Conservation (phyloP, 1,284 basidiomycete species). For the Ceratobasidium sp. region DNA sequence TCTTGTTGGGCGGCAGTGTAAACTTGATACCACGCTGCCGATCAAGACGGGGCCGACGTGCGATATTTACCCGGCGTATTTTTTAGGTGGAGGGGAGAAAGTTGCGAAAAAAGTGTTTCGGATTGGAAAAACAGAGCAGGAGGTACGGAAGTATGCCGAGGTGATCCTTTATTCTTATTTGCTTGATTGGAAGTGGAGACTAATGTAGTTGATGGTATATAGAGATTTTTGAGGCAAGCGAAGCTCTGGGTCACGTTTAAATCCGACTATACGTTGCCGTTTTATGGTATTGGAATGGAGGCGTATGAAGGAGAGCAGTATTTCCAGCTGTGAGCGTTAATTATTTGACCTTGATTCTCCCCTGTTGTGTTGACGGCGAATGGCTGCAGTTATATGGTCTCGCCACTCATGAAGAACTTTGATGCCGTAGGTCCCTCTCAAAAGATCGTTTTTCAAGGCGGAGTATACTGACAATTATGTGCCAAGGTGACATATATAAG, state of each 20-base stretch:
- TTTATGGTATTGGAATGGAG: constrained; percentile 25
- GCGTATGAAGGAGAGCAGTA: constrained; percentile 7
- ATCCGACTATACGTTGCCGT: constrained; percentile 15
- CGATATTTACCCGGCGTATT: constrained; percentile 7
- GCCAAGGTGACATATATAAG: constrained; percentile 8
- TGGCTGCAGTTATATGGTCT: constrained; percentile 15
- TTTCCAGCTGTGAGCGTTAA: neutral
- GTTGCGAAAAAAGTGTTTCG: constrained; percentile 29
- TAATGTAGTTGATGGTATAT: neutral
- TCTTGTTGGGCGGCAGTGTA: constrained; percentile 11
- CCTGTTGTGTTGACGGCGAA: too few species aligned
- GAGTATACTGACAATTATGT: neutral
- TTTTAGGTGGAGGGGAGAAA: constrained; percentile 9
- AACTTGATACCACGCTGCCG: neutral
- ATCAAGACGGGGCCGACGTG: constrained; percentile 22
- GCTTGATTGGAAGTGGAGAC: too few species aligned
- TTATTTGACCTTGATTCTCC: neutral
- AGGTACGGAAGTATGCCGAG: constrained; percentile 7
- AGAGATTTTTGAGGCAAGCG: constrained; percentile 4
- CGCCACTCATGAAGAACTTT: constrained; percentile 14
- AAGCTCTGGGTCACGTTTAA: neutral
- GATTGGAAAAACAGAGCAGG: constrained; percentile 6
- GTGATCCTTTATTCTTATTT: neutral
- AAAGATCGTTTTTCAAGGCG: too few species aligned
- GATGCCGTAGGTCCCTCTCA: constrained; percentile 3